Conservation (phyloP, 2,329 filamentous ascomycete species). For the Aspergillus udagawae region DNA sequence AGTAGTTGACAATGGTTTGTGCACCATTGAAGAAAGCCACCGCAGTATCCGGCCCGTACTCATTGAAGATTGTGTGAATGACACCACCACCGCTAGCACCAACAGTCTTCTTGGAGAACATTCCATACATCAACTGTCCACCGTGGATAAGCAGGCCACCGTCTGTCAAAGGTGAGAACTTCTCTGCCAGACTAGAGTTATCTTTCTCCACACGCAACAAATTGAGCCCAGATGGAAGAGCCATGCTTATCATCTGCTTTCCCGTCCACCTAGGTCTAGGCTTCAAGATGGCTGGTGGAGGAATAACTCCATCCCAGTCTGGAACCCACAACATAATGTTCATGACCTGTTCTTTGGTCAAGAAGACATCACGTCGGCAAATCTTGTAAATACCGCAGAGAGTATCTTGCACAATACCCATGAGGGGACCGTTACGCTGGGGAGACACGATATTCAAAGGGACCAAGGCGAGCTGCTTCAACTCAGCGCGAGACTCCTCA, state of each 20-base stretch:
- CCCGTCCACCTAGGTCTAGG: conserved; percentile 93
- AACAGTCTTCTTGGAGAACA: conserved; percentile 89
- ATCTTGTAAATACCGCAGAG: conserved; percentile 97
- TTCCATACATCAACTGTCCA: conserved; percentile 84
- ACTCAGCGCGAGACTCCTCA: conserved; percentile 92
- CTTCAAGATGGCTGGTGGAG: conserved; percentile 88
- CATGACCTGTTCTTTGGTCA: conserved; percentile 89
- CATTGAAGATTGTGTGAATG: conserved; percentile 94
- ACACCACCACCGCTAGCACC: conserved; percentile 88
- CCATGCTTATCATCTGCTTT: conserved; percentile 94
- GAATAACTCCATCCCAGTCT: conserved; percentile 93
- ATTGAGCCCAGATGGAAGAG: conserved; percentile 83
- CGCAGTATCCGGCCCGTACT: conserved; percentile 77
- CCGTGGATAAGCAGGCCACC: conserved; percentile 78
- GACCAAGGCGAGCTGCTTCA: conserved; percentile 94
- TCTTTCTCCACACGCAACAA: conserved; percentile 64
- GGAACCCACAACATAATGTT: conserved; percentile 97
- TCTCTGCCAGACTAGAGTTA: conserved; percentile 48
- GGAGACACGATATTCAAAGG: conserved; percentile 97
- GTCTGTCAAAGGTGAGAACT: conserved; percentile 64
- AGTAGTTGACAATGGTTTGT: conserved; percentile 93
- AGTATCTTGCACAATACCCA: conserved; percentile 99
- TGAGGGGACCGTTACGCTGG: conserved; percentile 91
- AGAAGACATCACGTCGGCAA: conserved; percentile 84
- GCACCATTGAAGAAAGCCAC: conserved; percentile 95